phyloP scores from a whole-genome alignment of 495 filamentous ascomycete genomes.

The Aspergillus leporis region DNA sequence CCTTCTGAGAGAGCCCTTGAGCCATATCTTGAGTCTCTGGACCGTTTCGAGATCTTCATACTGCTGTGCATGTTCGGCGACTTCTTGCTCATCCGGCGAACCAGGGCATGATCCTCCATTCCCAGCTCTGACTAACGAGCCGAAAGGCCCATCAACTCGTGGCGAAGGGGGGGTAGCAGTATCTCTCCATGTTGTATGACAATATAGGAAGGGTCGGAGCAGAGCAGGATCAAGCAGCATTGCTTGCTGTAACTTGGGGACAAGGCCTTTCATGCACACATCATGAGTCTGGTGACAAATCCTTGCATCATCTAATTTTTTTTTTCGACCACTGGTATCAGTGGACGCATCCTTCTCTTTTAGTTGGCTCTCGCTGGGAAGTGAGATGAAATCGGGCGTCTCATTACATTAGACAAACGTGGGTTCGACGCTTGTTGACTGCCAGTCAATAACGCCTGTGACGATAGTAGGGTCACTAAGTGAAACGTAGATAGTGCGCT shows the following conservation, averaged over 20 bases:
- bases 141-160: slow-evolving; percentile 41
- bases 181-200: slow-evolving; percentile 43
- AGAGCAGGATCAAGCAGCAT: slow-evolving; percentile 37
- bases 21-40: slow-evolving; percentile 33
- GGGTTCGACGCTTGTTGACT: slow-evolving; percentile 40
- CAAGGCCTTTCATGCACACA: slow-evolving; percentile 33
- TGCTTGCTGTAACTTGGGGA: slow-evolving; percentile 35
- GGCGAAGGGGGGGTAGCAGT: slow-evolving; percentile 33
- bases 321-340: slow-evolving; percentile 14
- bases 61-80: slow-evolving; percentile 29
- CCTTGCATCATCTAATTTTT: slow-evolving; percentile 21
- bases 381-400: slow-evolving; percentile 38
- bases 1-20: slow-evolving; percentile 22
- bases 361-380: slow-evolving; percentile 16
- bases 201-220: slow-evolving; percentile 43
- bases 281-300: slow-evolving; percentile 41
- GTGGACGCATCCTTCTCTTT: slow-evolving; percentile 13
- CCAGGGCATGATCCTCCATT: slow-evolving; percentile 33
- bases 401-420: slow-evolving; percentile 39
- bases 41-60: slow-evolving; percentile 39
- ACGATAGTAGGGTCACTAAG: slow-evolving; percentile 38
- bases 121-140: slow-evolving; percentile 23
- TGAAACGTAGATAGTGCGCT: slow-evolving; percentile 47
- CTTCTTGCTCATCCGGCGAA: slow-evolving; percentile 31
- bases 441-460: slow-evolving; percentile 45